phyloP scores from a whole-genome alignment of 768 basidiomycete genomes.

The Cyclocybe aegerita region DNA sequence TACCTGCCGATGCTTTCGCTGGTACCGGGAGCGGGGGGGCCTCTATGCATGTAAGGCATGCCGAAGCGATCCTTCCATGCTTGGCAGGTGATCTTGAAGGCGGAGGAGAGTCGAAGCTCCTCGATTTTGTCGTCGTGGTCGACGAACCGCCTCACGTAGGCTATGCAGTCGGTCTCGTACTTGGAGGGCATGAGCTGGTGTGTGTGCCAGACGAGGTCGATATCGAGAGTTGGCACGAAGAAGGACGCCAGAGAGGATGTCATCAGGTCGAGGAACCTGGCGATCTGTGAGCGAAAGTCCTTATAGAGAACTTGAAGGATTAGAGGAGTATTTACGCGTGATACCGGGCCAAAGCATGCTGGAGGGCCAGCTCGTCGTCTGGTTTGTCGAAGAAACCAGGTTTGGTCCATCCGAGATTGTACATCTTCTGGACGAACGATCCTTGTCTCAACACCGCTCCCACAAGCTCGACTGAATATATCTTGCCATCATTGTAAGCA shows the following conservation, averaged over 20 bases:
- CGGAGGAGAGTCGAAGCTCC: constrained; percentile 14
- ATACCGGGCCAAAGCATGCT: constrained; percentile 54
- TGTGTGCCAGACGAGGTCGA: constrained; percentile 73
- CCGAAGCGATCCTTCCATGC: constrained; percentile 19
- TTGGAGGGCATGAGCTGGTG: constrained; percentile 52
- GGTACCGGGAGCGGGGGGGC: neutral
- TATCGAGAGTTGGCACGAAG: constrained; percentile 61
- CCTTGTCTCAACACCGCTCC: constrained; percentile 62
- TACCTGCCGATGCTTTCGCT: no score
- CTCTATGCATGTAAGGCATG: constrained; percentile 11
- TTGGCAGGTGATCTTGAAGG: constrained; percentile 22
- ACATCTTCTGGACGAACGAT: constrained; percentile 53
- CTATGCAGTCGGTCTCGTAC: constrained; percentile 36
- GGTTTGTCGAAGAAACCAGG: constrained; percentile 37
- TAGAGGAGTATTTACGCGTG: constrained; percentile 42
- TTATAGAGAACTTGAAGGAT: no score
- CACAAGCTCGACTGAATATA: constrained; percentile 56
- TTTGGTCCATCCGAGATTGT: constrained; percentile 49
- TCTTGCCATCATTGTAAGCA: constrained; percentile 50
- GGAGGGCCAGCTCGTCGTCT: constrained; percentile 39
- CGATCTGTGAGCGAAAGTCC: no score
- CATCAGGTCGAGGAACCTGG: constrained; percentile 53
- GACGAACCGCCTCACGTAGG: no score
- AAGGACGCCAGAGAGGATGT: constrained; percentile 34
- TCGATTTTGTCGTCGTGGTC: constrained; percentile 20